Evolutionary conservation across 805 yeast genomes (phyloP).

Genomic region (Candida alai): DNA sequence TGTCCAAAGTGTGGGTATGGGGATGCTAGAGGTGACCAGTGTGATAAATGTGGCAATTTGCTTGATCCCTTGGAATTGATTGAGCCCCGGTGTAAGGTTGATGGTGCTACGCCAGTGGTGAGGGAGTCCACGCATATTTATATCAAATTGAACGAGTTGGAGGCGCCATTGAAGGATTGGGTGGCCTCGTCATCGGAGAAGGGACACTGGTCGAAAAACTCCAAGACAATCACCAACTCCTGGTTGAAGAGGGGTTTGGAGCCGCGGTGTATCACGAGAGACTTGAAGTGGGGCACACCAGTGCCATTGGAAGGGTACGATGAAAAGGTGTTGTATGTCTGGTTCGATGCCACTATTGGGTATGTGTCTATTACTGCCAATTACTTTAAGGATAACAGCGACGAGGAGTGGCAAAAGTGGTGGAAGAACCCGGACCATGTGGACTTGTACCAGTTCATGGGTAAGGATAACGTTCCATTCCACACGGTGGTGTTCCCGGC

Average conservation of each 20-base stretch:
- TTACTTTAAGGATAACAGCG: constrained; percentile 46
- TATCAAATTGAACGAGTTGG: constrained; percentile 78
- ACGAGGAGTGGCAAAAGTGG: constrained; percentile 76
- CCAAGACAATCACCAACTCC: constrained; percentile 80
- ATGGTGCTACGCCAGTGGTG: constrained; percentile 74
- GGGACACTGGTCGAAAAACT: constrained; percentile 91
- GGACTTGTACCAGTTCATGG: constrained; percentile 93
- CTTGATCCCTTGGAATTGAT: constrained; percentile 91
- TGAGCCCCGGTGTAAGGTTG: constrained; percentile 93
- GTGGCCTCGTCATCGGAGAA: constrained; percentile 57
- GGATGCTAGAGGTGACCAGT: constrained; percentile 99
- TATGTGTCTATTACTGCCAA: constrained; percentile 94
- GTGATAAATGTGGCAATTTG: constrained; percentile 91
- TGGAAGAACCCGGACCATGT: constrained; percentile 94
- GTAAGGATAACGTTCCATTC: constrained; percentile 98
- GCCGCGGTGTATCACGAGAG: constrained; percentile 96
- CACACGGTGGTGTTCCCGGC: constrained; percentile 98
- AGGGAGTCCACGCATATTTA: constrained; percentile 83
- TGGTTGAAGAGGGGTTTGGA: constrained; percentile 93
- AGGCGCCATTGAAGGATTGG: constrained; percentile 74
- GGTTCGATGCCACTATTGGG: constrained; percentile 99
- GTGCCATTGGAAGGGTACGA: constrained; percentile 86
- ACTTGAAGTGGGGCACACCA: constrained; percentile 97
- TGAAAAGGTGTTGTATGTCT: constrained; percentile 90
- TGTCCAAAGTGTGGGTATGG: constrained; percentile 94